These are phyloP conservation scores for Kingdonia uniflora DNA, from an alignment of 164 flowering plant genomes.

Conservation along the genomic window DNA sequence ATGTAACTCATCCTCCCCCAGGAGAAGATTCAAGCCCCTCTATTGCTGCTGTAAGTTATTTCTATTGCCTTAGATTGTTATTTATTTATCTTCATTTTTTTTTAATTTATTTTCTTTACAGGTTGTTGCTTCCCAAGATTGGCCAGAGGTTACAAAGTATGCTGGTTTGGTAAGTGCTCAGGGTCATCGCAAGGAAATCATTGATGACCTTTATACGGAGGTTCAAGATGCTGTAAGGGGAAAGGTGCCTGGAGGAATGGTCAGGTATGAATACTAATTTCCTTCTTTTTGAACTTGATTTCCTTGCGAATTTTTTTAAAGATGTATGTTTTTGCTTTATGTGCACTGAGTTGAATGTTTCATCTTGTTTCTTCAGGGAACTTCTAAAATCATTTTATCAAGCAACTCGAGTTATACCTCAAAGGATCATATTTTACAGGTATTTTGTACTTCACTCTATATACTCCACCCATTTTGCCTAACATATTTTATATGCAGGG, in stretches of 20 bases:
- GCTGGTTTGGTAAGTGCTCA: slow-evolving; percentile 79
- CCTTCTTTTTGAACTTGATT: not conserved
- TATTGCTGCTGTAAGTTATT: slow-evolving; percentile 70
- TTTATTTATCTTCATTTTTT: not conserved
- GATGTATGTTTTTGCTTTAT: not conserved
- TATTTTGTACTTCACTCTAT: not conserved
- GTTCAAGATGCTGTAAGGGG: slow-evolving; percentile 70
- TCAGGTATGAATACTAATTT: slow-evolving; percentile 29
- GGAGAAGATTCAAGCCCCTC: slow-evolving; percentile 98
- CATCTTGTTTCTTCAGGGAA: slow-evolving; percentile 43
- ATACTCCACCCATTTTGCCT: not conserved
- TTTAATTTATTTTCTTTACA: not conserved
- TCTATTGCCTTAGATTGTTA: not conserved
- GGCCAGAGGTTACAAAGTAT: slow-evolving; percentile 77
- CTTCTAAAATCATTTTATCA: slow-evolving; percentile 77
- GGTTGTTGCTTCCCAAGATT: slow-evolving; percentile 84
- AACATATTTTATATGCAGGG: slow-evolving; percentile 30
- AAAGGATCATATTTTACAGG: slow-evolving; percentile 92
- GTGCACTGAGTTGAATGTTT: not conserved
- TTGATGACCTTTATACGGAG: slow-evolving; percentile 53
- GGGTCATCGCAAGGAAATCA: slow-evolving; percentile 73
- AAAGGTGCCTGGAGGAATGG: slow-evolving; percentile 59
- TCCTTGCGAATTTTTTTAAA: not conserved
- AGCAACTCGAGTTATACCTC: slow-evolving; percentile 89
- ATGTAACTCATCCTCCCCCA: slow-evolving; percentile 97